Percentiles rank a stretch among this genome's conserved stretches.
These are phyloP conservation scores for Asparagopsis taxiformis DNA, from an alignment of 31 red algal species.

Conservation along the genomic window DNA sequence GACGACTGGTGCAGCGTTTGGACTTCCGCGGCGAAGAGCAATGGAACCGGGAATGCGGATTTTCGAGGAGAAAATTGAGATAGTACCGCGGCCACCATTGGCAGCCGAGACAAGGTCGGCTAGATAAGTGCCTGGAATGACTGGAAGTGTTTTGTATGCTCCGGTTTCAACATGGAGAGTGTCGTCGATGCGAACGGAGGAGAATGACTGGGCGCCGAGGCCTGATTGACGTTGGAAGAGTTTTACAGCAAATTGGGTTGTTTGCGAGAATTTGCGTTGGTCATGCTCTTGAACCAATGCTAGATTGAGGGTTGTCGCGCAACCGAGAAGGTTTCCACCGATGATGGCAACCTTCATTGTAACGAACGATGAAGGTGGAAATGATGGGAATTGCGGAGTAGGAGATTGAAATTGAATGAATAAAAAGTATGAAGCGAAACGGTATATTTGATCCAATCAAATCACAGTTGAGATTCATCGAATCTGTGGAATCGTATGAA, in stretches of 20 bases:
- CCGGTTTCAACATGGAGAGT: constrained; percentile 30
- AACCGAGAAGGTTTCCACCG: constrained; percentile 73
- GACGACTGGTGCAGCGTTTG: constrained; percentile 1
- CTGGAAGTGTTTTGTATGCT: constrained; percentile 25
- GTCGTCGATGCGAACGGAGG: constrained; percentile 34
- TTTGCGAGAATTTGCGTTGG: neutral
- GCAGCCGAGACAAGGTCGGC: constrained; percentile 31
- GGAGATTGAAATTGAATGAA: too few species aligned
- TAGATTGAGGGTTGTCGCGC: constrained; percentile 58
- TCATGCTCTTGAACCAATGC: constrained; percentile 38
- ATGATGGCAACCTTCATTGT: constrained; percentile 72
- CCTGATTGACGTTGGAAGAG: constrained; percentile 20
- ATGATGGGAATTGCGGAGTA: too few species aligned
- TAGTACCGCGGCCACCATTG: constrained; percentile 35
- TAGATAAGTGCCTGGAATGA: constrained; percentile 30
- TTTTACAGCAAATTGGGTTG: constrained; percentile 3
- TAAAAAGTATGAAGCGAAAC: too few species aligned
- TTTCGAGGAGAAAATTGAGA: constrained; percentile 3
- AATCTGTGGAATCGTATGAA: too few species aligned
- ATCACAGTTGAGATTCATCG: too few species aligned
- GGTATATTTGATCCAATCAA: too few species aligned
- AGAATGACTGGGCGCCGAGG: constrained; percentile 45
- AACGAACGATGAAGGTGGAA: too few species aligned
- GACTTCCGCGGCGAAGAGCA: constrained; percentile 1
- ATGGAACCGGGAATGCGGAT: constrained; percentile 38